These are phyloP conservation scores for Ustilago esculenta DNA, from an alignment of 1,284 basidiomycete genomes.

Conservation along the genomic window DNA sequence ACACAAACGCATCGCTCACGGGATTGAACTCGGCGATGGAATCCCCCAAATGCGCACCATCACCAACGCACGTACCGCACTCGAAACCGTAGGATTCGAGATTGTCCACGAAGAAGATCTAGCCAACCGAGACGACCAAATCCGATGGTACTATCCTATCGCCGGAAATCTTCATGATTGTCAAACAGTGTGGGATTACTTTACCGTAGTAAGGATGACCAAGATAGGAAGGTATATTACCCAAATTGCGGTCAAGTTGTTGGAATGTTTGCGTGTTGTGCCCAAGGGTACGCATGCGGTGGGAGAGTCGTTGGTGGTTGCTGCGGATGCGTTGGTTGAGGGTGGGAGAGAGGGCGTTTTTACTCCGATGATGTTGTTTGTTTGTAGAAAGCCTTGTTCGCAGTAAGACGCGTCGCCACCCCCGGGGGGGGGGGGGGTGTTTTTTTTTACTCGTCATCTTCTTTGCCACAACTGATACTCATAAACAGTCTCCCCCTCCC, in stretches of 20 bases:
- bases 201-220: slow-evolving; percentile 74
- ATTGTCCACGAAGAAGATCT: slow-evolving; percentile 93
- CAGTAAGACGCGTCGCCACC: slow-evolving; percentile 2
- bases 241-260: slow-evolving; percentile 79
- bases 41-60: slow-evolving; percentile 96
- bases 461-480: slow-evolving; percentile 45
- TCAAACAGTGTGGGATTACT: slow-evolving; percentile 89
- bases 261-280: slow-evolving; percentile 82
- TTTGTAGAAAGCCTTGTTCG: slow-evolving; percentile 34
- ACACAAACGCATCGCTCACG: slow-evolving; percentile 92
- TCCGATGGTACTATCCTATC: slow-evolving; percentile 96
- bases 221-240: slow-evolving; percentile 86
- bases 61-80: slow-evolving; percentile 77
- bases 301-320: slow-evolving; percentile 86
- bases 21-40: slow-evolving; percentile 81
- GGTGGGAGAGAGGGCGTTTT: slow-evolving; percentile 85
- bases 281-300: slow-evolving; percentile 95
- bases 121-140: slow-evolving; percentile 80
- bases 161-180: slow-evolving; percentile 91
- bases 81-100: slow-evolving; percentile 86
- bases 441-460: not conserved
- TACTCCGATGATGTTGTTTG: slow-evolving; percentile 66
- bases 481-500: slow-evolving; percentile 36
- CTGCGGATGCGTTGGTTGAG: slow-evolving; percentile 80
- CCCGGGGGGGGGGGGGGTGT: too few species aligned